These are phyloP conservation scores for Ustilago esculenta DNA, from an alignment of 1,284 basidiomycete species.

Conservation along the genomic window DNA sequence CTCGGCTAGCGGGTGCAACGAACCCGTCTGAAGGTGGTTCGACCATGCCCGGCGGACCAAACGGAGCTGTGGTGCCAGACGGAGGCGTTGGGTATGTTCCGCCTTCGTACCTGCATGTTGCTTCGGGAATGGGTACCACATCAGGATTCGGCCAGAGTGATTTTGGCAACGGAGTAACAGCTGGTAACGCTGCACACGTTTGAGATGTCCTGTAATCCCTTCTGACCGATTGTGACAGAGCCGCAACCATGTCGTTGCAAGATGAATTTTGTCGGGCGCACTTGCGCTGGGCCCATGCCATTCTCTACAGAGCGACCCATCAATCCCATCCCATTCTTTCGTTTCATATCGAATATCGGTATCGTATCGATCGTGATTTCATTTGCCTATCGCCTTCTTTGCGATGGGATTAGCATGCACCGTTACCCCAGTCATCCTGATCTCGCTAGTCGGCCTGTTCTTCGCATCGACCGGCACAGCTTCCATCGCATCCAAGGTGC, in stretches of 20 bases:
- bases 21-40: neutral
- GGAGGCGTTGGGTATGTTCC: conserved; percentile 26
- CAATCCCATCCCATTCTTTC: neutral
- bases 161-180: conserved; percentile 28
- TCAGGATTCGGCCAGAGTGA: conserved; percentile 7
- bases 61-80: conserved; percentile 4
- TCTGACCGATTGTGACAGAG: no score
- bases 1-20: neutral
- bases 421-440: conserved; percentile 82
- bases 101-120: conserved; percentile 10
- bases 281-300: neutral
- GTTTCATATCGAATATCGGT: no score
- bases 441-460: conserved; percentile 84
- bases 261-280: no score
- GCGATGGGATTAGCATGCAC: conserved; percentile 96
- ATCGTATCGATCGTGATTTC: no score
- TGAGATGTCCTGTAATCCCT: no score
- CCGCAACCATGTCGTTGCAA: no score
- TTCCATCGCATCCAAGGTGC: conserved; percentile 70
- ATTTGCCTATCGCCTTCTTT: conserved; percentile 68
- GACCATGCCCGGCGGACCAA: neutral
- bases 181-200: conserved; percentile 25
- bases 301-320: neutral
- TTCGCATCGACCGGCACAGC: conserved; percentile 88
- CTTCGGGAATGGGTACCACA: neutral